Percentiles rank a stretch among this genome's conserved stretches.
These are phyloP conservation scores for Pelargonium australe DNA, from an alignment of 441 rosid genomes.

Conservation along the genomic window DNA sequence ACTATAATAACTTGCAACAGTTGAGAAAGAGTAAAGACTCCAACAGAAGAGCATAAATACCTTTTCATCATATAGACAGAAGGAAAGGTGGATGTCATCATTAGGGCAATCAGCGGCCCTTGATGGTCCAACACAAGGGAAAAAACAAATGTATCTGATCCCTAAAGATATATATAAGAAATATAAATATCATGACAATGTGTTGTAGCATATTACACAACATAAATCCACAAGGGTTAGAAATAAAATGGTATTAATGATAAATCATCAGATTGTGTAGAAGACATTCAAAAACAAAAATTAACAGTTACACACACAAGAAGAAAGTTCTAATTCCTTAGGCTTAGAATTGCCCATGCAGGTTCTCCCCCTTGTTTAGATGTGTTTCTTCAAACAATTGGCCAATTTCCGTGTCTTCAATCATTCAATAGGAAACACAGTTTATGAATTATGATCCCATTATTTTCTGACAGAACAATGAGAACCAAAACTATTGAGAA, in stretches of 20 bases:
- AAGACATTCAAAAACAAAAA: neutral
- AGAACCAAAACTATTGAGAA: too few relatives aligned
- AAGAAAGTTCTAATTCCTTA: neutral
- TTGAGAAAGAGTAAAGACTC: neutral
- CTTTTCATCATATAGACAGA: too few relatives aligned
- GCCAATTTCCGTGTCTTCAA: too few relatives aligned
- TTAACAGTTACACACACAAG: neutral
- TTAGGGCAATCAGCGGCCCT: slow-evolving; percentile 32
- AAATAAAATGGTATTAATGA: neutral
- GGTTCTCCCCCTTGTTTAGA: neutral
- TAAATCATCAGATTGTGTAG: neutral
- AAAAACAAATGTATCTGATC: slow-evolving; percentile 18
- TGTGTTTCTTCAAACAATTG: too few relatives aligned
- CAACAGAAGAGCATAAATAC: slow-evolving; percentile 4
- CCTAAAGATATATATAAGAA: neutral
- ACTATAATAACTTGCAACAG: neutral
- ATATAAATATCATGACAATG: neutral
- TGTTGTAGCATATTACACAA: neutral
- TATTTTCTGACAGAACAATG: too few relatives aligned
- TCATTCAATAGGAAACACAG: too few relatives aligned
- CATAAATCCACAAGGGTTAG: neutral
- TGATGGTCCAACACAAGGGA: slow-evolving; percentile 56
- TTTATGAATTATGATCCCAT: too few relatives aligned
- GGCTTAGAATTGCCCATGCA: neutral
- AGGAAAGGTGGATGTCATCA: too few relatives aligned